Evolutionary conservation across 2,329 filamentous ascomycete genomes (phyloP), one percentile per base, ranked within the genome.

Genomic region (Onygenales sp.): DNA sequence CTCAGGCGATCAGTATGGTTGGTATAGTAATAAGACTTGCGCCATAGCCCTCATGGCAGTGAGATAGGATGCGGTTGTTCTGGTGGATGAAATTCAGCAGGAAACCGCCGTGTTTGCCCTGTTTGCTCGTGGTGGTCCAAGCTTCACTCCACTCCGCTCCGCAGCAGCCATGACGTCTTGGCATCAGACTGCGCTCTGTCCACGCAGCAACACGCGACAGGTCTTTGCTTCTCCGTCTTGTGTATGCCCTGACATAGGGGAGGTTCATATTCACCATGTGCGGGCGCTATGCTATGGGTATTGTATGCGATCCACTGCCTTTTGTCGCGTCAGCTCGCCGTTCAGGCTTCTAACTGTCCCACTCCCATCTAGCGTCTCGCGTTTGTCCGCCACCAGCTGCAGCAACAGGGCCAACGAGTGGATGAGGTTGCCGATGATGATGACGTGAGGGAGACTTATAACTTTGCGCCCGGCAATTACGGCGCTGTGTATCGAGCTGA

Each of bases 401-500:
- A 87, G 62, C 78, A 89, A 37, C 80, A 89, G 61, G 77, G 85
- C 56, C 87, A 95, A 81, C 79, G 78, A 2, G 82, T 88, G 2
- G 77, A 85, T 54, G 82, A 89, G 53, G 82, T 80, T 0, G 87
- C 88, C 0, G 79, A 80, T 3, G 88, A 95, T 60, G 82, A 88
- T 14, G 80, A 74, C 46, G 72, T 83, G 36, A 81, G 87, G 39
- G 86, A 88, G 64, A 89, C 81, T 37, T 95, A 94, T 73, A 97
- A 97, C 67, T 94, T 98, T 65, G 89, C 92, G 0, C 93, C 93
- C 0, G 87, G 91, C 0, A 87, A 89, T 57, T 79, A 86, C 63
- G 92, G 93, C 36, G 76, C 93, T 27, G 87, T 97, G 31, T 95
- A 95, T 66, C 83, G 90, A 55, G 88, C 88, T 36, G 82, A 89